Base-by-base conservation (phyloP, 768 basidiomycete species). In the Cystobasidium tubakii region DNA sequence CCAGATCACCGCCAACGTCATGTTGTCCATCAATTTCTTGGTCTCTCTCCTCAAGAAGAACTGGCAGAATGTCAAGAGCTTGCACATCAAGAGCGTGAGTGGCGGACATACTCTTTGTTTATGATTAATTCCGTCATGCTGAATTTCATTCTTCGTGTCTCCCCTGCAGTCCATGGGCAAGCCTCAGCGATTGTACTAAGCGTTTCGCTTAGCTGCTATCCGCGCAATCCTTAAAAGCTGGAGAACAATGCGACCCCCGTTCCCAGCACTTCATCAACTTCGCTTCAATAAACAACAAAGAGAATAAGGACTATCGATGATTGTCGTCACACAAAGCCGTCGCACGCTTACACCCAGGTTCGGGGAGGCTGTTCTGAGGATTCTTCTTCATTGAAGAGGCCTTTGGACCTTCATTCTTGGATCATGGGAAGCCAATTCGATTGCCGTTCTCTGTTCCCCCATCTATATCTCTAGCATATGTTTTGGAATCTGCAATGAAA, bases 1-100 rank as follows among this genome's bases (percentile, higher is more conserved):
- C 83, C 92, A 97, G 84, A 90, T 98, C 76, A 86, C 98, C 78
- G 90, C 83, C 76, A 99, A 99, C 84, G 90, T 95, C 84, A 99
- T 99, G 96, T 84, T 99, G 81, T 91, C 91, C 83, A 95, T 98
- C 87, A 99, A 99, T 88, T 99, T 99, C 88, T 87, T 99, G 80
- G 92, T 99, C 81, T 98, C 96, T 23, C 84, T 99, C 75, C 88
- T 99, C 82, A 98, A 98, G 88, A 99, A 99, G 87, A 91, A 95
- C 78, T 82, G 93, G 93, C 96, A 98, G 83, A 99, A 98, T 84
- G 89, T 98, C 85, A 93, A 92, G 85, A 95, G 92, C 66, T 86
- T 98, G 77, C 92, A 97, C 86, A 88, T 99, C 86, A 99, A 99
- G 87, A 75, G 62, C 74, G 73, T 74, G 55, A 46, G 73, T 74